phyloP scores from a whole-genome alignment of 768 basidiomycete genomes.

The Leccinum variicolor region DNA sequence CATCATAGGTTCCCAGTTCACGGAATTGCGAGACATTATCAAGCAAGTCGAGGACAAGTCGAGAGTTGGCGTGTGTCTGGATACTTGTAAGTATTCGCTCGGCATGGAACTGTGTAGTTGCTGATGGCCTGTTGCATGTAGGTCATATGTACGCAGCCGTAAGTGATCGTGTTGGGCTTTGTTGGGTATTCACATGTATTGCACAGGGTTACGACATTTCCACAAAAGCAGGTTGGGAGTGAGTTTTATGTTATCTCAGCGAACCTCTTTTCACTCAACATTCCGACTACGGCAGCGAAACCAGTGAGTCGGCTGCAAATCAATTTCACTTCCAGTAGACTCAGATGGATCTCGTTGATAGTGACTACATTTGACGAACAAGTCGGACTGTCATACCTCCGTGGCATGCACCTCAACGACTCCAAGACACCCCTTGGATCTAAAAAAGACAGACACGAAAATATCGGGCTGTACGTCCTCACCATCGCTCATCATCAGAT shows the following conservation, averaged over 20 bases:
- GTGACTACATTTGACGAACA: constrained; percentile 65
- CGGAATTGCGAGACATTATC: constrained; percentile 69
- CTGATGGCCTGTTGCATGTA: constrained; percentile 22
- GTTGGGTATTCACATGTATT: not conserved
- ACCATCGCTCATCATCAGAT: constrained; percentile 24
- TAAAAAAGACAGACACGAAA: constrained; percentile 78
- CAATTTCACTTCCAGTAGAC: too few relatives aligned
- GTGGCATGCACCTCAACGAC: constrained; percentile 86
- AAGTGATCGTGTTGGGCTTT: constrained; percentile 44
- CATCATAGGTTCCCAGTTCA: constrained; percentile 69
- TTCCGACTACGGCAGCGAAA: constrained; percentile 16
- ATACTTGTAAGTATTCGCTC: constrained; percentile 60
- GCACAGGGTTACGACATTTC: constrained; percentile 77
- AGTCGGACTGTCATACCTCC: constrained; percentile 70
- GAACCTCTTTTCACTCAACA: not conserved
- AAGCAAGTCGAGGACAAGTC: constrained; percentile 64
- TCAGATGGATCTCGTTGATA: constrained; percentile 16
- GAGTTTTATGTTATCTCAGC: constrained; percentile 22
- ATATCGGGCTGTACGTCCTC: constrained; percentile 69
- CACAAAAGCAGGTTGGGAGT: constrained; percentile 70
- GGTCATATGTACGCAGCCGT: constrained; percentile 81
- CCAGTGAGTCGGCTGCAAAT: constrained; percentile 18
- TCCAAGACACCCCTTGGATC: constrained; percentile 63
- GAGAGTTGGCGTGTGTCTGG: constrained; percentile 78
- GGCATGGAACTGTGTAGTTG: not conserved